phyloP scores from a whole-genome alignment of 352 stramenopile genomes.

The Globisporangium barbulae region DNA sequence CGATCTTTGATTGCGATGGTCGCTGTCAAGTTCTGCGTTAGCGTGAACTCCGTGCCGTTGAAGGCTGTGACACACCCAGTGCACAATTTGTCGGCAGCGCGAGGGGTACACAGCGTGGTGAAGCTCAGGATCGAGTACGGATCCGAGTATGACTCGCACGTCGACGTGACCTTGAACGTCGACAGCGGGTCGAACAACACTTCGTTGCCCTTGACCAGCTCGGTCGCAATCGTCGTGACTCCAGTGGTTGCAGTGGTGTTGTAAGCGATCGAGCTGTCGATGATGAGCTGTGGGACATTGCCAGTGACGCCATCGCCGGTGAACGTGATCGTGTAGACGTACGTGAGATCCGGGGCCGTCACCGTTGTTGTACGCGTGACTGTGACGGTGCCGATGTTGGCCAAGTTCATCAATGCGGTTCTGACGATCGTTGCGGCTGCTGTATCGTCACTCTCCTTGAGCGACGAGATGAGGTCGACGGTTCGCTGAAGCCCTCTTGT shows the following conservation, averaged over 20 bases:
- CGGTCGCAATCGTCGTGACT: slow-evolving; percentile 36
- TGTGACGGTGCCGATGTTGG: slow-evolving; percentile 53
- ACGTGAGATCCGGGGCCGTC: slow-evolving; percentile 44
- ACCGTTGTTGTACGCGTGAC: slow-evolving; percentile 28
- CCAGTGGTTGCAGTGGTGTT: slow-evolving; percentile 17
- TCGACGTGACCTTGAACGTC: slow-evolving; percentile 57
- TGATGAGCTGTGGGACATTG: slow-evolving; percentile 73
- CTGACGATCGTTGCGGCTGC: slow-evolving; percentile 23
- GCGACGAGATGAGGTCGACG: slow-evolving; percentile 33
- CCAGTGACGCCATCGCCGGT: slow-evolving; percentile 73
- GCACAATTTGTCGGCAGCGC: slow-evolving; percentile 28
- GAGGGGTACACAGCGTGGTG: slow-evolving; percentile 49
- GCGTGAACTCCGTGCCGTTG: slow-evolving; percentile 47
- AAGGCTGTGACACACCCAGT: slow-evolving; percentile 66
- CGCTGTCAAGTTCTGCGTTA: slow-evolving; percentile 20
- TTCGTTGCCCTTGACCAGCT: slow-evolving; percentile 40
- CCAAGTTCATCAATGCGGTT: slow-evolving; percentile 32
- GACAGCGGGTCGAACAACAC: slow-evolving; percentile 34
- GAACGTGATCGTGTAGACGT: slow-evolving; percentile 88
- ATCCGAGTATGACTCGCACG: slow-evolving; percentile 85
- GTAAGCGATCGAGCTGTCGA: slow-evolving; percentile 46
- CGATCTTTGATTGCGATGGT: slow-evolving; percentile 22
- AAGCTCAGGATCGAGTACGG: slow-evolving; percentile 53
- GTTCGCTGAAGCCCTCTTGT: slow-evolving; percentile 51
- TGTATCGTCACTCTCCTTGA: slow-evolving; percentile 21